These are phyloP conservation scores for Melaleuca quinquenervia DNA, from an alignment of 345 rosid species.

Conservation along the genomic window DNA sequence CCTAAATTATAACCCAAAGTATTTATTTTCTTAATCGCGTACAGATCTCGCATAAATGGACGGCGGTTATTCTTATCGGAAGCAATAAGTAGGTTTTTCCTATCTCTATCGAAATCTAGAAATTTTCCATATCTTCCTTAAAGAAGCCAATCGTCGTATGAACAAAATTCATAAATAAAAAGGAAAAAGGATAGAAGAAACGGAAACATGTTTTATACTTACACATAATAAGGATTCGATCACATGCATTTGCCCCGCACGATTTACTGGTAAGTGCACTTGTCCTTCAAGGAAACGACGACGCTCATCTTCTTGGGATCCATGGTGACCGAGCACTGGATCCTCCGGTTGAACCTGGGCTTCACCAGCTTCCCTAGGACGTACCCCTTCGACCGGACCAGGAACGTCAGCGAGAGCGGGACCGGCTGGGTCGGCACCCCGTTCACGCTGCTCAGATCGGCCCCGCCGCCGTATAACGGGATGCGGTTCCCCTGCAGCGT, in stretches of 20 bases:
- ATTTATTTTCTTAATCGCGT: background rate
- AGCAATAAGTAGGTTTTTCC: no score
- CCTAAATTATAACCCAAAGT: background rate
- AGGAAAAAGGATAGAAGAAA: background rate
- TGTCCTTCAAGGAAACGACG: constrained; percentile 30
- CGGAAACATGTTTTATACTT: background rate
- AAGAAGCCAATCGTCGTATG: background rate
- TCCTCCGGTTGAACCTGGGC: constrained; percentile 41
- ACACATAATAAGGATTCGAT: background rate
- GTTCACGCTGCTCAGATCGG: constrained; percentile 32
- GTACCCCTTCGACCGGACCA: constrained; percentile 49
- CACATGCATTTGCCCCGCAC: background rate
- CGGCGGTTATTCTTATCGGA: no score
- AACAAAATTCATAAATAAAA: background rate
- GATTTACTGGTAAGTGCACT: constrained; percentile 30
- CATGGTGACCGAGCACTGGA: constrained; percentile 37
- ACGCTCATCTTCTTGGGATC: constrained; percentile 41
- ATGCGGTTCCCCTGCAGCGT: constrained; percentile 24
- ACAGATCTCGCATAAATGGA: background rate
- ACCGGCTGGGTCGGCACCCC: constrained; percentile 42
- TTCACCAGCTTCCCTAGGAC: constrained; percentile 50
- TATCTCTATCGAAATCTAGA: background rate
- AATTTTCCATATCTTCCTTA: background rate
- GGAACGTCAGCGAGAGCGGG: constrained; percentile 32
- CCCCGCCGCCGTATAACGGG: constrained; percentile 64